Percentiles rank a stretch among this genome's conserved stretches.
These are phyloP conservation scores for Botrytis squamosa DNA, from an alignment of 2,329 filamentous ascomycete genomes.

Conservation along the genomic window DNA sequence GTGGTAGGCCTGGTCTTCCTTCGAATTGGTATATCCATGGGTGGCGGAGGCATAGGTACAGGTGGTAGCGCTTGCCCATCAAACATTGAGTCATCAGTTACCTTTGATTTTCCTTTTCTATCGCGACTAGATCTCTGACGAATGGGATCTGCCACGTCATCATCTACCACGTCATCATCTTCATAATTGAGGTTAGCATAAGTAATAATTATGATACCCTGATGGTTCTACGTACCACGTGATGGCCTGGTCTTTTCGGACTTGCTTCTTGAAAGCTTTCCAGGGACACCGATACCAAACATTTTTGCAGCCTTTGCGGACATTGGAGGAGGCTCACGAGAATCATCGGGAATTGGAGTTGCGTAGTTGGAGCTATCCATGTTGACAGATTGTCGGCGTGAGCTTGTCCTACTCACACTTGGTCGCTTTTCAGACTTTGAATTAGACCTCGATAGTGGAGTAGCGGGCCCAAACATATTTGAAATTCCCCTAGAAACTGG, in stretches of 20 bases:
- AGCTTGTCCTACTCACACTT: slow-evolving; percentile 54
- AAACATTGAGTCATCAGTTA: slow-evolving; percentile 37
- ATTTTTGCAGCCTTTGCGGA: slow-evolving; percentile 76
- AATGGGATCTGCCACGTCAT: slow-evolving; percentile 46
- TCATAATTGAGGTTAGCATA: slow-evolving; percentile 37
- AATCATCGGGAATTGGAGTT: slow-evolving; percentile 71
- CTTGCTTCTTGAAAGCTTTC: slow-evolving; percentile 49
- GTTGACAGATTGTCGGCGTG: slow-evolving; percentile 68
- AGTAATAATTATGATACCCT: slow-evolving; percentile 2
- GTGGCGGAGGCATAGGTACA: slow-evolving; percentile 38
- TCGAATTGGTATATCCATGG: slow-evolving; percentile 34
- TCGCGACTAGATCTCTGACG: slow-evolving; percentile 50
- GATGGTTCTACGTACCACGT: slow-evolving; percentile 38
- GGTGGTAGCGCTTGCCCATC: slow-evolving; percentile 31
- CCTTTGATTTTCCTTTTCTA: slow-evolving; percentile 45
- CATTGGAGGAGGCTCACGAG: slow-evolving; percentile 51
- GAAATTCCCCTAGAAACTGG: slow-evolving; percentile 48
- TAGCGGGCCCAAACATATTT: slow-evolving; percentile 67
- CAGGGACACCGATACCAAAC: slow-evolving; percentile 56
- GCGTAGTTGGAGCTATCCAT: slow-evolving; percentile 58
- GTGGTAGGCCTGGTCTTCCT: slow-evolving; percentile 30
- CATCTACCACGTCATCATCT: slow-evolving; percentile 53
- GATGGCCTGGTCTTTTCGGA: slow-evolving; percentile 50
- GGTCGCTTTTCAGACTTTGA: slow-evolving; percentile 65
- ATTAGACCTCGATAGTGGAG: slow-evolving; percentile 67